Evolutionary conservation across 1,139 yeast species (phyloP), one percentile per base, ranked within the genome.

Genomic region (Yamadazyma epiphylla): DNA sequence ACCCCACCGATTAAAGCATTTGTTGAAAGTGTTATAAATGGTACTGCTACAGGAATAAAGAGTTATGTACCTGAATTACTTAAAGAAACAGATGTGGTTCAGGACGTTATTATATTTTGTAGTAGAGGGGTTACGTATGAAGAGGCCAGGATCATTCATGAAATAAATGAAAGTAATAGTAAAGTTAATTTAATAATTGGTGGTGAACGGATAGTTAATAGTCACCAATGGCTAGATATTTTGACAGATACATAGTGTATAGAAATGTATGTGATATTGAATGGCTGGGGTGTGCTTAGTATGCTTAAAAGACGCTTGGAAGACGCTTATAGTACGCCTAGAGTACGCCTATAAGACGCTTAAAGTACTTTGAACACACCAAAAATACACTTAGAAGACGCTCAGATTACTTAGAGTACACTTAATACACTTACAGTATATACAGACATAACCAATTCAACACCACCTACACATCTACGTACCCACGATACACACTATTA

Each of bases 81-180:
- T 13, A 15, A 15, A 4, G 45, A 39, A 7, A 25, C 46, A 4
- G 46, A 62, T 35, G 54, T 67, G 28, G 71, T 85, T 2, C 94
- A 83, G 49, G 95, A 88, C 47, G 68, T 91, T 6, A 70, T 91
- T 10, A 72, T 91, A 2, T 91, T 84, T 52, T 65, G 89, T 35
- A 77, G 87, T 31, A 97, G 97, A 8, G 98, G 98, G 4, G 82
- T 76, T 3, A 91, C 97, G 0, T 88, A 78, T 50, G 97, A 89
- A 53, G 99, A 91, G 53, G 85, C 94, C 0, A 71, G 96, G 34
- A 59, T 88, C 26, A 79, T 88, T 4, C 77, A 85, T 35, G 87
- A 87, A 42, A 66, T 88, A 42, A 80, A 82, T 48, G 57, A 56
- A 13, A 57, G 71, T 12, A 59, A 74, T 72, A 43, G 68, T 71